These are phyloP conservation scores for Ceratocystis diversiconidia DNA, from an alignment of 2,329 filamentous ascomycete genomes.

Conservation along the genomic window DNA sequence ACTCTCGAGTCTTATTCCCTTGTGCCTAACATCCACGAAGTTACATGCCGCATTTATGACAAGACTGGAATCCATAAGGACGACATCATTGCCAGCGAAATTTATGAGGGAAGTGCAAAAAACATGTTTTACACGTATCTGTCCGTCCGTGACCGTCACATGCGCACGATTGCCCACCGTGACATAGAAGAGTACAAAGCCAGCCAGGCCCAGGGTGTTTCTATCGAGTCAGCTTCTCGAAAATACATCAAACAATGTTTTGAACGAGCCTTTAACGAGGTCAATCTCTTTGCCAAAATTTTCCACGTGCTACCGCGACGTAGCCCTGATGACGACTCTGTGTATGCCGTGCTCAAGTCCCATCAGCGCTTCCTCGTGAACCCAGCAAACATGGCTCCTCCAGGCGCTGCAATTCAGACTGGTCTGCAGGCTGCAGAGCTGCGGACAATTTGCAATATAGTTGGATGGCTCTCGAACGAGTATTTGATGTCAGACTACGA, in stretches of 20 bases:
- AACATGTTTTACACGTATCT: slow-evolving; percentile 42
- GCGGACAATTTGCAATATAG: slow-evolving; percentile 38
- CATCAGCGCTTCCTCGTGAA: slow-evolving; percentile 39
- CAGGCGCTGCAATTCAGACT: slow-evolving; percentile 37
- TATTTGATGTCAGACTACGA: slow-evolving; percentile 42
- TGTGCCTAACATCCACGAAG: slow-evolving; percentile 41
- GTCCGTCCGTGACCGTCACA: slow-evolving; percentile 37
- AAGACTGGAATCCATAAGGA: slow-evolving; percentile 34
- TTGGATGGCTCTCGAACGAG: slow-evolving; percentile 45
- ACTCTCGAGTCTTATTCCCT: slow-evolving; percentile 42
- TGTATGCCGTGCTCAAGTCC: slow-evolving; percentile 35
- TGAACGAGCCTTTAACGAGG: slow-evolving; percentile 42
- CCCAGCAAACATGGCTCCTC: slow-evolving; percentile 38
- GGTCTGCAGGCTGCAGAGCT: slow-evolving; percentile 35
- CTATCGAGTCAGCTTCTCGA: slow-evolving; percentile 40
- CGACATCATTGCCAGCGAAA: slow-evolving; percentile 33
- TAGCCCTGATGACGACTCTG: slow-evolving; percentile 35
- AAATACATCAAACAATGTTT: slow-evolving; percentile 47
- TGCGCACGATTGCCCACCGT: slow-evolving; percentile 38
- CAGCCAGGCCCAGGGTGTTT: slow-evolving; percentile 35
- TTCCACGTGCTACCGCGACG: slow-evolving; percentile 42
- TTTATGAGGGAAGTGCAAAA: slow-evolving; percentile 39
- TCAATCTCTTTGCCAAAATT: slow-evolving; percentile 38
- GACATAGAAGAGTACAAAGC: slow-evolving; percentile 39
- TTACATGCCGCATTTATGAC: slow-evolving; percentile 39